Evolutionary conservation across 345 rosid genomes (phyloP), one percentile per base, ranked within the genome.

Genomic region (Murraya koenigii): DNA sequence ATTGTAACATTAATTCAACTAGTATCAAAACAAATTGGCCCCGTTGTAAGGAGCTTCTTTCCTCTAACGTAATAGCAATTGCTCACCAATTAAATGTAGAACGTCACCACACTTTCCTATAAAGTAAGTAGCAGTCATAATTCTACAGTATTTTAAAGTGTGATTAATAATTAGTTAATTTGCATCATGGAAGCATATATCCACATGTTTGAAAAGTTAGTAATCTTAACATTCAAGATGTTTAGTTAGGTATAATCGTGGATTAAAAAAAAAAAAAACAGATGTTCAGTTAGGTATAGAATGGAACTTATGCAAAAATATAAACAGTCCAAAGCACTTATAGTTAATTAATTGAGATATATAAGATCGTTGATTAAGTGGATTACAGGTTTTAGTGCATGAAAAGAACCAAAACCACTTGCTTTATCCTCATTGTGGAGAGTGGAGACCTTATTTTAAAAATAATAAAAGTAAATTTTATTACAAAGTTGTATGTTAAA

Each of bases 391-490:
- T 66, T 83, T 66, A 66, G 75, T 32, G 80, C 74, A 75, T 71
- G 36, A 72, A 79, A 79, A 81, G 85, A 63, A 76, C 55, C 82
- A 67, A 79, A 77, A 49, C 19, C 52, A 71, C 80, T 26, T 35
- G 67, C 85, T 83, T 85, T 79, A 75, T 87, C 80, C 81, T 72
- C 81, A 49, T 77, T 74, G 75, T 79, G 79, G 78, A 79, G 78
- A 77, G 75, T 79, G 79, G 78, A 79, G 78, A 77, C 74, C 72
- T 44, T 54, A 38, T 28, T 4, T 19, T 6, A 39, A 55, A 55
- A 55, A 17, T 0, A 20, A 55, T 17, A 4, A 54, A 54, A 15
- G n/a, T 0, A 54, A 55, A 20, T 17, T 55, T 55, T 55, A 55
- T 1, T 55, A 22, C 23, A 3, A 41, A 41, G 15, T 0, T 41